Evolutionary conservation across 371 early-diverging fungal genomes (phyloP), one percentile per base, ranked within the genome.

Genomic region (Coemansia sp.): DNA sequence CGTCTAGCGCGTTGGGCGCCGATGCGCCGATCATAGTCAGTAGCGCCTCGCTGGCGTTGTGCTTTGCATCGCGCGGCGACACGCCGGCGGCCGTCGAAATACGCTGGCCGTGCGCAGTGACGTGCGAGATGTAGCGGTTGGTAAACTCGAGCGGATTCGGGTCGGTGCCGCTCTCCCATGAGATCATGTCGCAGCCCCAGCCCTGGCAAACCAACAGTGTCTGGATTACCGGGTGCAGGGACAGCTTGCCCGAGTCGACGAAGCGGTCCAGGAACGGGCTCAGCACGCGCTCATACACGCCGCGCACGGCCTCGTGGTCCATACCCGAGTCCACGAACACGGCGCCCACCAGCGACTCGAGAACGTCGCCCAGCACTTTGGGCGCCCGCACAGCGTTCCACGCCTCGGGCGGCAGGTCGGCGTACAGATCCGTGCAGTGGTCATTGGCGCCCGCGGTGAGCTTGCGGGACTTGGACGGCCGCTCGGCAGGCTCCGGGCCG

Each of bases 341-440:
- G 4, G 98, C 96, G 3, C 98, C 98, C 3, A 95, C 49, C 61
- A 91, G 82, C 59, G 92, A 87, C 80, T 97, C 98, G 11, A 91
- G 83, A 0, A 95, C 78, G 81, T 97, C 97, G 3, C 91, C 89
- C 42, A 92, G 70, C 0, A 90, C 88, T 64, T 97, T 97, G 26
- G 98, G 98, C 6, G 92, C 84, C 14, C 79, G 82, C 43, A 89
- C 62, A 30, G 86, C 80, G 26, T 71, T 70, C 92, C 91, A 92
- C 57, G 86, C 88, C 62, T 91, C 90, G 8, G 71, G 76, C 9
- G 77, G 78, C 40, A 71, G 52, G 36, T 73, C 57, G 30, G 43
- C 35, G 49, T 63, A 76, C 6, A 76, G 8, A 14, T 72, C 74
- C 8, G 11, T 14, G 36, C 7, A 26, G 6, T 36, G n/a, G 34